Evolutionary conservation across 192 early-diverging fungal genomes (phyloP), one percentile per base, ranked within the genome.

Genomic region (Ramicandelaber brevisporus): DNA sequence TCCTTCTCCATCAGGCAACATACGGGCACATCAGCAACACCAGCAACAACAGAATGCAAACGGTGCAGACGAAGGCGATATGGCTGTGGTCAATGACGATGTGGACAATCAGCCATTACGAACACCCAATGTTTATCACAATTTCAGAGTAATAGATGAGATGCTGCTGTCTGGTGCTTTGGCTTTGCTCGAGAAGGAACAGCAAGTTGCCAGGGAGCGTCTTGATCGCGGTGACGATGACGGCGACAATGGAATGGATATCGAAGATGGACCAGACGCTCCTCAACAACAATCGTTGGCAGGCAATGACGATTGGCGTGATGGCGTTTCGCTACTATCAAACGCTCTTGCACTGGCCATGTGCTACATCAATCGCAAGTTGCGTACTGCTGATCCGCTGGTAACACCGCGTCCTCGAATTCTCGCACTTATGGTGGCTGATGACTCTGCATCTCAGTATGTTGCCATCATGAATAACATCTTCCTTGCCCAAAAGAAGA

Each of bases 401-500:
- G 27, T n/a, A 28, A 47, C 43, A 8, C 16, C 48, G 9, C 54
- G 70, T 38, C 61, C 87, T 13, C 62, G 89, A 15, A 78, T 99
- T 23, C 48, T 95, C 3, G 55, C 82, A 0, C 25, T 96, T 3
- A 86, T 86, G 0, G 78, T 78, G 5, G 85, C 84, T 0, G 69
- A 69, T 1, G 93, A 99, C 40, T 54, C 68, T 1, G 61, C 93
- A 4, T 53, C 57, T 21, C 80, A 96, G 40, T 93, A 99, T 36
- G 87, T 99, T 28, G 58, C 84, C 2, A 68, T 89, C 18, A 99
- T 99, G 93, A 99, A 99, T 47, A 73, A 66, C 34, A 92, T 99
- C 20, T 99, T 99, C 55, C 75, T 87, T 0, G 90, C 88, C 1
- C 86, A 99, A 49, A 85, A 82, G 35, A 59, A 50, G 84, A 59